Conservation (phyloP, 2,329 filamentous ascomycete genomes). For the Colletotrichum phormii region DNA sequence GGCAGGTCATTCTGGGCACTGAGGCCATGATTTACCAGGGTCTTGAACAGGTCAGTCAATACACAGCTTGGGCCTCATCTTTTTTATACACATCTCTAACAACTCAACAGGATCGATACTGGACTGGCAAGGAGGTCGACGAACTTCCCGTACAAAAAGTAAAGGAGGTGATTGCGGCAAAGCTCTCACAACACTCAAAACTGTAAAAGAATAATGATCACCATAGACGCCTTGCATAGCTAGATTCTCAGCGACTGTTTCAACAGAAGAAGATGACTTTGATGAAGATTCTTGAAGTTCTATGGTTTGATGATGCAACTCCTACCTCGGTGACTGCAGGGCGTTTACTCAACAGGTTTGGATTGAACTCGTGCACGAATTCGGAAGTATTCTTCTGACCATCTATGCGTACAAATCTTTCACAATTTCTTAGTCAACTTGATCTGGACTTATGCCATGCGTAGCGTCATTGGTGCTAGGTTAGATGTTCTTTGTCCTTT, state of each 20-base stretch:
- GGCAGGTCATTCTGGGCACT: slow-evolving; percentile 81
- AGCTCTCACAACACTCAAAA: slow-evolving; percentile 51
- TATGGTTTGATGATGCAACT: neutral
- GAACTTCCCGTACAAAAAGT: slow-evolving; percentile 71
- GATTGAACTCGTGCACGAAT: too few relatives aligned
- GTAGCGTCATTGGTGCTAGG: neutral
- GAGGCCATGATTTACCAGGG: slow-evolving; percentile 85
- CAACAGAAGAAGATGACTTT: neutral
- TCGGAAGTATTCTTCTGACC: too few relatives aligned
- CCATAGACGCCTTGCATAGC: slow-evolving; percentile 15
- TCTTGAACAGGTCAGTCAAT: slow-evolving; percentile 66
- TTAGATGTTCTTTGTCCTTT: neutral
- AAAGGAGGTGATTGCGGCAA: slow-evolving; percentile 61
- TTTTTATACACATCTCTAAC: neutral
- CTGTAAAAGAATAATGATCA: slow-evolving; percentile 38
- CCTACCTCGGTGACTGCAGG: neutral
- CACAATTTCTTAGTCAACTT: neutral
- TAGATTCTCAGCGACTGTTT: slow-evolving; percentile 30
- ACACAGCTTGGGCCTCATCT: too few relatives aligned
- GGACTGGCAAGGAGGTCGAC: slow-evolving; percentile 71
- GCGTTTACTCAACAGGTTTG: too few relatives aligned
- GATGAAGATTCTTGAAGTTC: neutral
- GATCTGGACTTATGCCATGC: neutral
- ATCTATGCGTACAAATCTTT: neutral
- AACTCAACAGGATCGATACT: slow-evolving; percentile 57